A percentile compares a stretch with the other conserved stretches of the same genome.
phyloP scores from a whole-genome alignment of 768 basidiomycete genomes.

The Tubosaeta brunneosetosa region DNA sequence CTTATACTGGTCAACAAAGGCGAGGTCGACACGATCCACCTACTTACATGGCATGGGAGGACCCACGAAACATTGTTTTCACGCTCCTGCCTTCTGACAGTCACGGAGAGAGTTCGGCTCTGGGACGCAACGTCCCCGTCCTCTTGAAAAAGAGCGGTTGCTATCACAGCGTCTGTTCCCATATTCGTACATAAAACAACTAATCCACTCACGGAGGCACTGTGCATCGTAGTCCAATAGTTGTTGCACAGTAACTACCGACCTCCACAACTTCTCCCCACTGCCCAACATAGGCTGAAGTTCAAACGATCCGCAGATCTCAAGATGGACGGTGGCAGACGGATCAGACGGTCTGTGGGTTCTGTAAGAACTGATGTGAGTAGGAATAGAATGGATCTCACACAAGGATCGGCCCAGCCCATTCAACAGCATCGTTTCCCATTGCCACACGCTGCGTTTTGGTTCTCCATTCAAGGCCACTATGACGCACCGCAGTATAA shows the following conservation, averaged over 20 bases:
- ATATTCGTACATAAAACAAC: too few relatives aligned
- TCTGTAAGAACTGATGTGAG: neutral
- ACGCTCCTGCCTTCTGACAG: neutral
- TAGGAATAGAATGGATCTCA: neutral
- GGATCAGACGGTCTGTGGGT: neutral
- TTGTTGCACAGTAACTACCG: neutral
- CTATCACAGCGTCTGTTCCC: neutral
- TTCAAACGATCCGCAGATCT: slow-evolving; percentile 1
- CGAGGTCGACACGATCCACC: neutral
- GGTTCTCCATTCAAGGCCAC: slow-evolving; percentile 2
- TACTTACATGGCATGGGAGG: neutral
- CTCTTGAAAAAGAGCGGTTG: neutral
- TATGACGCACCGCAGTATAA: neutral
- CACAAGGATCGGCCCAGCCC: slow-evolving; percentile 2
- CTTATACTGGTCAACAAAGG: neutral
- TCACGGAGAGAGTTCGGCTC: neutral
- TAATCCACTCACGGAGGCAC: neutral
- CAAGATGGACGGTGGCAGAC: slow-evolving; percentile 1
- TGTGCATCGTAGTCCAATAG: neutral
- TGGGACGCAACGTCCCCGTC: neutral
- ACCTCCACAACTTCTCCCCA: neutral
- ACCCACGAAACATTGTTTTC: neutral
- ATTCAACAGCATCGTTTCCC: neutral
- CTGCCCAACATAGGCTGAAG: slow-evolving; percentile 3
- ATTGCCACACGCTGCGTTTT: neutral